Base-by-base conservation (phyloP, 164 flowering plant genomes). In the Vitis labrusca region DNA sequence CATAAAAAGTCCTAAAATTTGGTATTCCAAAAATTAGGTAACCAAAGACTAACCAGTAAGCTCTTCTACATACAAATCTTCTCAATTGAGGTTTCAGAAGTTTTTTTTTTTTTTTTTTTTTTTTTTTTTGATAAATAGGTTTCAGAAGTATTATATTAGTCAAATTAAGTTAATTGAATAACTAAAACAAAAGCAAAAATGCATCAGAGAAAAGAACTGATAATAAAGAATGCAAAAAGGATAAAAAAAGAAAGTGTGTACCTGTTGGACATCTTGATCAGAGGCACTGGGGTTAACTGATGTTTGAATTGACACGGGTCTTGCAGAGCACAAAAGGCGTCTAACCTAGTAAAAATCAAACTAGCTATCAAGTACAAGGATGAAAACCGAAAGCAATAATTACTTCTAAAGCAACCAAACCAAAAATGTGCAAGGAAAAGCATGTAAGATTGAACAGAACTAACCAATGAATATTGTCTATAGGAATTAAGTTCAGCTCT, bases 241-340 rank as follows among this genome's bases (percentile, higher is more conserved):
- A 59, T 49, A n/a, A 30, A 71, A 58, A 13, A 51, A 44, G 37
- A 64, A 44, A 64, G 50, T 23, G 50, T 17, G 56, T 74, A 95
- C 99, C 97, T 95, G 99, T 76, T 95, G 99, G 30, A 86, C 80
- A 64, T 95, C 99, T 80, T 95, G 99, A 75, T 95, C 99, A 68
- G 94, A 88, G 51, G 97, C 88, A 74, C 85, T 87, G 54, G 96
- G 91, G 73, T 83, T 90, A 30, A 74, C 86, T 71, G 97, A 78
- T 52, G 93, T 89, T 76, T 91, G 98, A 72, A 95, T 78, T 59
- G 86, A 86, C 73, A 91, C 95, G 58, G 97, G 90, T 71, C 86
- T 89, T 66, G 98, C 87, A 59, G 97, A 93, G 83, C 92, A 90
- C 63, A 95, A 54, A 76, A 95, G 93, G 29, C 94, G 93, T 75